Base-by-base conservation (phyloP, 2,329 filamentous ascomycete species). In the Sporothrix protearum region DNA sequence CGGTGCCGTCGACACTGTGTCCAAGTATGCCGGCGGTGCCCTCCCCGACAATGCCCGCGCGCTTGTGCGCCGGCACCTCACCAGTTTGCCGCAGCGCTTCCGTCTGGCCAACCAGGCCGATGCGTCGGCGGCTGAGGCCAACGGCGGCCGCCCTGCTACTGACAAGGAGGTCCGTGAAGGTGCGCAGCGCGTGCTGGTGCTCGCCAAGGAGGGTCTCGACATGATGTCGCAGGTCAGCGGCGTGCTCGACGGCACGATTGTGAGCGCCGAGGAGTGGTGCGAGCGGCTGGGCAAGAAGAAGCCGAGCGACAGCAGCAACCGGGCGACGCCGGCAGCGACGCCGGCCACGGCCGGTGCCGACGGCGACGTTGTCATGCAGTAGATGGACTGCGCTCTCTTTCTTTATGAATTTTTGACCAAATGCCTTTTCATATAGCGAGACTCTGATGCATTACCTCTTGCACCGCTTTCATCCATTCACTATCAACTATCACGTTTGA, bases 211-310 rank as follows among this genome's bases (percentile, higher is more conserved):
- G 79, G 93, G 94, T 0, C 84, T 98, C 16, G 94, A 97, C 76
- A 97, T 98, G 91, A 94, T 98, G 86, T 87, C 89, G 0, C 94
- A 97, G 79, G 93, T 99, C 67, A 96, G 90, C 53, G 89, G 90
- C 5, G 92, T 97, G 1, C 86, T 98, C 9, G 92, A 96, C 76
- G 92, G 93, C 69, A 98, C 96, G 0, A 91, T 98, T 69, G 87
- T 92, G 71, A 96, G 92, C 76, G 96, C 96, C 0, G 95, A 98
- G 80, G 89, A 91, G 76, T 98, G 96, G 96, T 92, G 95, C 75
- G 91, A 94, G 72, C 85, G 90, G 25, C 84, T 97, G 72, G 92
- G 92, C 12, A 84, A 85, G 75, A 79, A 78, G 73, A 77, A 49
- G 78, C 80, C 22, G 77, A 79, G 12, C 45, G 59, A 4, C 57